Evolutionary conservation across 2,329 filamentous ascomycete species (phyloP).

Genomic region (Cyclaneusma minus): DNA sequence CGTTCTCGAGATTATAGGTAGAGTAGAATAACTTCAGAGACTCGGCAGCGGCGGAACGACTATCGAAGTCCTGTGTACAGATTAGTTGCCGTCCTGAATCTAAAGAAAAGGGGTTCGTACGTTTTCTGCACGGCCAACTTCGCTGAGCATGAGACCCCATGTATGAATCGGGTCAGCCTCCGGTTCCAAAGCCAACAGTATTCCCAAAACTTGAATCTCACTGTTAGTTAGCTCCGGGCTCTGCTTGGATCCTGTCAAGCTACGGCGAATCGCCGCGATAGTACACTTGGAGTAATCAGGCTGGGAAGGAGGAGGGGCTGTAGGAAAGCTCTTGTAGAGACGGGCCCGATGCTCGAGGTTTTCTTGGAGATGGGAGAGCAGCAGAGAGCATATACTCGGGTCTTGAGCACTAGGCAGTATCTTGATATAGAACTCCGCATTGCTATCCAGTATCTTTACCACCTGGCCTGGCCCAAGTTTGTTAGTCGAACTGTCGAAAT

Average conservation of each 20-base stretch:
- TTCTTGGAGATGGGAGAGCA: no score
- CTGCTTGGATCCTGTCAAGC: constrained; percentile 1
- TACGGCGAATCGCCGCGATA: no score
- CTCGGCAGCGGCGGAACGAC: constrained; percentile 40
- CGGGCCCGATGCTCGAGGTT: no score
- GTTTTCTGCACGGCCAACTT: constrained; percentile 31
- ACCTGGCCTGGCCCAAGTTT: no score
- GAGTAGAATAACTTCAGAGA: constrained; percentile 37
- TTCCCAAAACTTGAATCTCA: constrained; percentile 30
- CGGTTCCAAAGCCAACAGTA: constrained; percentile 3
- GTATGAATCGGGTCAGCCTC: constrained; percentile 11
- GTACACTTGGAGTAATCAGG: no score
- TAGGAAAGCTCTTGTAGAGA: no score
- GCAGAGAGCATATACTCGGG: no score
- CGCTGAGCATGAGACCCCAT: constrained; percentile 35
- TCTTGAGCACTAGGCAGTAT: no score
- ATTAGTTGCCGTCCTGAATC: constrained; percentile 2
- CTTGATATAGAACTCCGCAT: no score
- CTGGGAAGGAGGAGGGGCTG: no score
- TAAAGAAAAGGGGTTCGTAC: constrained; percentile 18
- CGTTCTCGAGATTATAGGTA: constrained; percentile 10
- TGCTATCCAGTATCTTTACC: no score
- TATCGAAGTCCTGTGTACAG: constrained; percentile 40
- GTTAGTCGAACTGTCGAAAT: no score
- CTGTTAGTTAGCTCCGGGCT: constrained; percentile 28